Percentiles rank a stretch among this genome's conserved stretches.
Conservation (phyloP, 257 asterid species). For the Eucommia ulmoides region DNA sequence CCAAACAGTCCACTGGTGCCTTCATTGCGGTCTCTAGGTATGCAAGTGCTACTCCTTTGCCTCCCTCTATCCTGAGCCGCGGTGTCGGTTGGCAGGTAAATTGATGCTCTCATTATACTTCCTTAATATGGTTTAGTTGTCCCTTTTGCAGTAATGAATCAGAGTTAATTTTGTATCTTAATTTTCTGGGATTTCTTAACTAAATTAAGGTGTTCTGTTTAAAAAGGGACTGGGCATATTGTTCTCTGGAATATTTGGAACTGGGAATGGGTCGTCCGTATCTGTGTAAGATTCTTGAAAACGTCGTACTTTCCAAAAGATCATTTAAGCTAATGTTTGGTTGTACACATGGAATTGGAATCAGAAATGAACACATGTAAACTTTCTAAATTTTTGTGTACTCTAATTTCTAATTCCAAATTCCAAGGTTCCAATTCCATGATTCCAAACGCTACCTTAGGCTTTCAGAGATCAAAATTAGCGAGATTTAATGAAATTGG, state of each 20-base stretch:
- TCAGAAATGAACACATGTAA: too few relatives aligned
- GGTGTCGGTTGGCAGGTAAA: constrained; percentile 97
- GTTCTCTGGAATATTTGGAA: constrained; percentile 76
- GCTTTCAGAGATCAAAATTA: too few relatives aligned
- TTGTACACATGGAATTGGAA: too few relatives aligned
- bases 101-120: background rate
- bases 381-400: too few relatives aligned
- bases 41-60: constrained; percentile 89
- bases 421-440: too few relatives aligned
- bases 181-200: background rate
- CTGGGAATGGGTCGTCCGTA: constrained; percentile 84
- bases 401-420: too few relatives aligned
- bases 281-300: constrained; percentile 52
- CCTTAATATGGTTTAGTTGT: background rate
- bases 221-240: constrained; percentile 74
- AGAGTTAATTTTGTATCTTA: background rate
- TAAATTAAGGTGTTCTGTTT: background rate
- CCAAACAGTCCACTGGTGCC: constrained; percentile 72
- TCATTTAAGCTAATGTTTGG: too few relatives aligned
- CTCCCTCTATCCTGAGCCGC: constrained; percentile 92
- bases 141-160: background rate
- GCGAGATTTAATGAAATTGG: too few relatives aligned
- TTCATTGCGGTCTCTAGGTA: constrained; percentile 82
- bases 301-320: background rate
- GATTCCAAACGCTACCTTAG: too few relatives aligned